Base-by-base conservation (phyloP, 129 eudicot genomes). In the Logfia minima region DNA sequence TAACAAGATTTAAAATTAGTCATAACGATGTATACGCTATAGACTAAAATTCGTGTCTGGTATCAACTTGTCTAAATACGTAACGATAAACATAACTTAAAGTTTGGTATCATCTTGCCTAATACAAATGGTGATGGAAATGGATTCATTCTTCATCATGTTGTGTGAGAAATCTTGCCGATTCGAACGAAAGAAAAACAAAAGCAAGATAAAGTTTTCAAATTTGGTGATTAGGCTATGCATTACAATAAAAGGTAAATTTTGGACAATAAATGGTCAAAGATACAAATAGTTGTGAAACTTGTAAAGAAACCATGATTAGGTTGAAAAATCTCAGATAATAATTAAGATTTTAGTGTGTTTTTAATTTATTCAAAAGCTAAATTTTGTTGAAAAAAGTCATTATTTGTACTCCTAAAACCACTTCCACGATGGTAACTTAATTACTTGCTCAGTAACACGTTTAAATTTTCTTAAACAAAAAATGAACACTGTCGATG, bases 331-430 rank as follows among this genome's bases (percentile, higher is more conserved):
- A 18, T 53, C 16, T 70, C 11, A 28, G n/a, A 16, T 77, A 35
- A 31, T 48, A 31, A 71, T 29, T 29, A 62, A 43, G 26, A 48
- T 1, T 6, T 72, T 51, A 14, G 55, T 31, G 70, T 19, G 9
- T 11, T 34, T 17, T 8, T 16, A 77, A 22, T 34, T 72, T 53
- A 55, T 64, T 71, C 7, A 65, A 79, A 71, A 71, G 77, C 35
- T 24, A 18, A 65, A 39, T 65, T 22, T 72, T 56, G 64, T 24
- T 45, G 23, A 31, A 37, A 71, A 65, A 79, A 72, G 78, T 32
- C 74, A 79, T 79, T 72, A 64, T 64, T 79, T 79, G 78, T 69
- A 76, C 63, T 65, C 65, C 6, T n/a, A n/a, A n/a, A n/a, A n/a
- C n/a, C n/a, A n/a, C n/a, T n/a, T n/a, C n/a, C n/a, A n/a, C n/a